Evolutionary conservation across 2,329 filamentous ascomycete genomes (phyloP).

Genomic region (Pseudogymnoascus sp.): DNA sequence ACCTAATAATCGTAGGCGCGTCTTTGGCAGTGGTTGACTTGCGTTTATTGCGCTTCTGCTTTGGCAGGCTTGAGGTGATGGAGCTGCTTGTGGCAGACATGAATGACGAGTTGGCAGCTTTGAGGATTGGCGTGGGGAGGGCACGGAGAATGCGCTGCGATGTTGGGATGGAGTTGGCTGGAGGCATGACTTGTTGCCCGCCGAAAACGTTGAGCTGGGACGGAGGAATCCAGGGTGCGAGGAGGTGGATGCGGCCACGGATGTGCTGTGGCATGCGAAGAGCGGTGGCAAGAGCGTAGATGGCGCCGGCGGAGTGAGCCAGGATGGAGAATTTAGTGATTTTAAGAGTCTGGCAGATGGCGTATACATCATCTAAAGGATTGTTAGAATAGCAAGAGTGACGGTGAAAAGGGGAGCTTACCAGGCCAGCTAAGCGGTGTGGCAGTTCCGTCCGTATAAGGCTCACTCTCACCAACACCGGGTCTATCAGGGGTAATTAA

Average conservation of each 20-base stretch:
- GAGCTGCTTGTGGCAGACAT: constrained; percentile 86
- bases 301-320: constrained; percentile 93
- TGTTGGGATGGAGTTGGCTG: constrained; percentile 78
- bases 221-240: constrained; percentile 95
- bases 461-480: constrained; percentile 84
- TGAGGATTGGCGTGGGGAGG: constrained; percentile 81
- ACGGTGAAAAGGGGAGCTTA: constrained; percentile 35
- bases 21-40: constrained; percentile 38
- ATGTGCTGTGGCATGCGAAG: constrained; percentile 95
- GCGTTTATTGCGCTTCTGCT: constrained; percentile 52
- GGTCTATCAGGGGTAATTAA: constrained; percentile 91
- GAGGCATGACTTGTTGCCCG: constrained; percentile 63
- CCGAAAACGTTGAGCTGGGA: constrained; percentile 81
- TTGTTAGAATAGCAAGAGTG: constrained; percentile 18
- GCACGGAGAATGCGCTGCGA: constrained; percentile 86
- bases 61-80: constrained; percentile 69
- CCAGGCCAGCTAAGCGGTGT: constrained; percentile 92
- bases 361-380: constrained; percentile 65
- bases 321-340: constrained; percentile 95
- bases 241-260: constrained; percentile 82
- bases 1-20: constrained; percentile 26
- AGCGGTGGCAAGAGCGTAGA: constrained; percentile 91
- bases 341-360: constrained; percentile 83
- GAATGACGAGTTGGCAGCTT: constrained; percentile 90
- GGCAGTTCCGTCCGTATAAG: constrained; percentile 70